phyloP scores from a whole-genome alignment of 768 basidiomycete genomes.

The Hirschioporus abietinus region DNA sequence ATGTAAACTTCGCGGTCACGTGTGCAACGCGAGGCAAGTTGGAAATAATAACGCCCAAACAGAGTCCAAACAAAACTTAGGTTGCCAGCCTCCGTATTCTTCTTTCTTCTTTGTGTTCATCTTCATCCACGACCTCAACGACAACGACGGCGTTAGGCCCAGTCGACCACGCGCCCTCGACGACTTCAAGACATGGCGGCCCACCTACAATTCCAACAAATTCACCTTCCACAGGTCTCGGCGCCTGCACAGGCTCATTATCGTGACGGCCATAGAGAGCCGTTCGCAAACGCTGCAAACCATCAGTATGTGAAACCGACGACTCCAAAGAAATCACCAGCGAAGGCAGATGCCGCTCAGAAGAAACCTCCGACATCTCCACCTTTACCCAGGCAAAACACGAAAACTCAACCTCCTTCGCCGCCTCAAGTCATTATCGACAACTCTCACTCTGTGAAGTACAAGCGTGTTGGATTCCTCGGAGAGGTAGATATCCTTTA shows the following conservation, averaged over 20 bases:
- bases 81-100: not conserved
- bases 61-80: not conserved
- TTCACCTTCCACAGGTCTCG: not conserved
- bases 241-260: not conserved
- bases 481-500: constrained; percentile 65
- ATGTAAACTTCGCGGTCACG: not conserved
- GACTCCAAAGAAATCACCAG: constrained; percentile 31
- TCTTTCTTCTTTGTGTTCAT: not conserved
- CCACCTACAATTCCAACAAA: not conserved
- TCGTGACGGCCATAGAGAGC: not conserved
- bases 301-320: constrained; percentile 13
- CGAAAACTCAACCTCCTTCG: constrained; percentile 74
- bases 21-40: not conserved
- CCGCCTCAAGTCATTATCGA: constrained; percentile 75
- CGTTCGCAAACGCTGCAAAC: not conserved
- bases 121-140: not conserved
- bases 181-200: not conserved
- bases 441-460: constrained; percentile 49
- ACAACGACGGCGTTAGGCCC: constrained; percentile 5
- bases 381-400: constrained; percentile 77
- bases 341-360: constrained; percentile 22
- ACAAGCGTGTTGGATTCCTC: constrained; percentile 73
- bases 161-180: not conserved
- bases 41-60: not conserved
- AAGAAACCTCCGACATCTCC: constrained; percentile 44